Evolutionary conservation across 768 basidiomycete species (phyloP).

Genomic region (Suillus cothurnatus): DNA sequence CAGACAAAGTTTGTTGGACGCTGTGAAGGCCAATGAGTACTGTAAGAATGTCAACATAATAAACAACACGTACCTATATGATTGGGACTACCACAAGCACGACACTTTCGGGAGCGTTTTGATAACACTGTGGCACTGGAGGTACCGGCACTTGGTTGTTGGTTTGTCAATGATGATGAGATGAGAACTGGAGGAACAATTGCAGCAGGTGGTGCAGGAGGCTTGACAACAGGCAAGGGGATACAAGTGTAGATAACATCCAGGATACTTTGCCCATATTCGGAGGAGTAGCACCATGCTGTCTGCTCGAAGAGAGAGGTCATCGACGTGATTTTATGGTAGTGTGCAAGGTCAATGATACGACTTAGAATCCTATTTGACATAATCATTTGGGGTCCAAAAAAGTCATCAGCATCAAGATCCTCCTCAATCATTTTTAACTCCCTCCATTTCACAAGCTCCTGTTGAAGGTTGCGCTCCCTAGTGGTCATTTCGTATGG

Average conservation of each 20-base stretch:
- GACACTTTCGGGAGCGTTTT: too few relatives aligned
- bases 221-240: not conserved
- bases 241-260: conserved; percentile 1
- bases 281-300: conserved; percentile 18
- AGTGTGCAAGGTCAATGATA: conserved; percentile 28
- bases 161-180: too few relatives aligned
- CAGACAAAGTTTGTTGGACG: too few relatives aligned
- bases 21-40: too few relatives aligned
- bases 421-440: conserved; percentile 7
- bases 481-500: not conserved
- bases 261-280: conserved; percentile 12
- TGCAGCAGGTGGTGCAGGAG: too few relatives aligned
- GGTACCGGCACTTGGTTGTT: too few relatives aligned
- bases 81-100: too few relatives aligned
- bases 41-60: too few relatives aligned
- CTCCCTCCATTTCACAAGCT: conserved; percentile 5
- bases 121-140: too few relatives aligned
- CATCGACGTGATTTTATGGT: not conserved
- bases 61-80: too few relatives aligned
- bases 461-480: not conserved
- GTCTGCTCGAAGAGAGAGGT: conserved; percentile 19
- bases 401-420: conserved; percentile 1
- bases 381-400: conserved; percentile 20
- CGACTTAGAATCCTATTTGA: conserved; percentile 21
- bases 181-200: too few relatives aligned